Evolutionary conservation across 1,284 basidiomycete genomes (phyloP).

Genomic region (Lentinula novae-zelandiae): DNA sequence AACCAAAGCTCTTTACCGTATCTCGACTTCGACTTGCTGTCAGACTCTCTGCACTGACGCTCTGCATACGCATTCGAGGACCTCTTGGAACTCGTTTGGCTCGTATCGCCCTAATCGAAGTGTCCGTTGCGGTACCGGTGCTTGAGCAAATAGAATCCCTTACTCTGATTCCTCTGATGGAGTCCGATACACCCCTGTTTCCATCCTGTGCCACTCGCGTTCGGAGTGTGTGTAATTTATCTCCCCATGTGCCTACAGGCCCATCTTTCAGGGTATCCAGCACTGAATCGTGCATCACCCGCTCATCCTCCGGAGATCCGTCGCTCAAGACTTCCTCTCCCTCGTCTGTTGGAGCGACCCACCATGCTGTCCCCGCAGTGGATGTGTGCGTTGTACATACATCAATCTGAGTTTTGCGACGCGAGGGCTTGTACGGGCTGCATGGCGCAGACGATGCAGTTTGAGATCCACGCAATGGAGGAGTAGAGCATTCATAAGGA

Average conservation of each 20-base stretch:
- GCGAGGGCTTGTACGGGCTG: not conserved
- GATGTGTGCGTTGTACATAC: not conserved
- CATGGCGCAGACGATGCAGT: not conserved
- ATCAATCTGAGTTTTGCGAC: not conserved
- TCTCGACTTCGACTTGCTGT: not conserved
- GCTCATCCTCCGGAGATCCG: not conserved
- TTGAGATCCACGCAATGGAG: not conserved
- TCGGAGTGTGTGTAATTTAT: not conserved
- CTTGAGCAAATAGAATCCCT: slow-evolving; percentile 2
- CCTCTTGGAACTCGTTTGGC: not conserved
- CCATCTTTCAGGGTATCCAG: not conserved
- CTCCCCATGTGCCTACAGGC: not conserved
- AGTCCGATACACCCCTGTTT: not conserved
- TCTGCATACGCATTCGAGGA: slow-evolving; percentile 6
- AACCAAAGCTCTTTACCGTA: not conserved
- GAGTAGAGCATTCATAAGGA: not conserved
- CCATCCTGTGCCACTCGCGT: not conserved
- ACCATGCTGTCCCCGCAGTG: not conserved
- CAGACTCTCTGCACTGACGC: slow-evolving; percentile 1
- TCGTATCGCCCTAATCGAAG: not conserved
- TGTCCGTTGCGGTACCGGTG: not conserved
- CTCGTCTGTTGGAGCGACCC: not conserved
- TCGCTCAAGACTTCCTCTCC: not conserved
- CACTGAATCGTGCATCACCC: not conserved
- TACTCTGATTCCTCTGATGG: not conserved